Evolutionary conservation across 176 grass and related monocot species (phyloP).

Genomic region (Cocos nucifera): DNA sequence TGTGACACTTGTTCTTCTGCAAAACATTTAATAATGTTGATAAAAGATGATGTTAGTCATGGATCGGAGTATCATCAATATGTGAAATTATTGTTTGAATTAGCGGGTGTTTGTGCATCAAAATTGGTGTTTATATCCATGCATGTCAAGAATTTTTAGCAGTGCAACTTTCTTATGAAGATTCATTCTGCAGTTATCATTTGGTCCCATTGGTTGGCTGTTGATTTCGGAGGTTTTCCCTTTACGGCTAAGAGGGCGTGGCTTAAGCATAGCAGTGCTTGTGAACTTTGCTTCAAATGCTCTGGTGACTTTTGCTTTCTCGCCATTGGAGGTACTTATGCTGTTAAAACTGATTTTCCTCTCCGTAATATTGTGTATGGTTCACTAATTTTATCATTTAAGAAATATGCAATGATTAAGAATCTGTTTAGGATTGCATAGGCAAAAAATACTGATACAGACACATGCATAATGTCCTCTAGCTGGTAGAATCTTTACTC

Average conservation of each 20-base stretch:
- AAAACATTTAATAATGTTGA: too few relatives aligned
- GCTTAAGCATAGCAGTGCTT: conserved; percentile 75
- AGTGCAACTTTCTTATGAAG: conserved; percentile 5
- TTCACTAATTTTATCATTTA: too few relatives aligned
- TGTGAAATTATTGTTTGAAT: neutral
- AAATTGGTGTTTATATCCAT: too few relatives aligned
- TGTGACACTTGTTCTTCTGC: too few relatives aligned
- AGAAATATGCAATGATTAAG: too few relatives aligned
- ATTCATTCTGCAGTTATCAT: conserved; percentile 59
- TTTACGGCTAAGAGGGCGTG: conserved; percentile 66
- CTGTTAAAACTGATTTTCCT: neutral
- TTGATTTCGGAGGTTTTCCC: conserved; percentile 98
- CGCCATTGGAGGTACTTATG: conserved; percentile 74
- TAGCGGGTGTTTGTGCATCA: conserved; percentile 1
- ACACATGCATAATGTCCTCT: too few relatives aligned
- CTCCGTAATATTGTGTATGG: too few relatives aligned
- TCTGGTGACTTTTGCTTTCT: conserved; percentile 92
- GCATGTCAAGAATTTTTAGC: too few relatives aligned
- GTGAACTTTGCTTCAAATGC: conserved; percentile 91
- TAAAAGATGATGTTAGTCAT: too few relatives aligned
- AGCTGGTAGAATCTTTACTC: neutral
- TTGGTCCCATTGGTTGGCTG: conserved; percentile 96
- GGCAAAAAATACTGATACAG: too few relatives aligned
- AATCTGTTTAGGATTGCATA: too few relatives aligned
- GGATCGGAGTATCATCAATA: too few relatives aligned